Percentiles rank a stretch among this genome's conserved stretches.
These are phyloP conservation scores for Phyllosticta citriasiana DNA, from an alignment of 2,329 filamentous ascomycete genomes.

Conservation along the genomic window DNA sequence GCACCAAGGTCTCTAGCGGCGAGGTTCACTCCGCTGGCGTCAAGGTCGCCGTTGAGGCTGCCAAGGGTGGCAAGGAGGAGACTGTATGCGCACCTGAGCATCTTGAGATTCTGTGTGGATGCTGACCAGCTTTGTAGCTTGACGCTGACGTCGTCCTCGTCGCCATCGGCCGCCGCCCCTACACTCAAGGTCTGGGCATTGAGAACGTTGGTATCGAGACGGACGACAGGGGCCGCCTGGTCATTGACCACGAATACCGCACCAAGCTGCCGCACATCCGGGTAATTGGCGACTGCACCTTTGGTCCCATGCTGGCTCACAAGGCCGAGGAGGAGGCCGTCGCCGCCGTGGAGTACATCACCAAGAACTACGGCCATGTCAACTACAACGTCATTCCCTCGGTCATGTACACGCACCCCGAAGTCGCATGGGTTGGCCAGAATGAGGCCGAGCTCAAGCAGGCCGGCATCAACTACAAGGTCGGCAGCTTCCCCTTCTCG, in stretches of 20 bases:
- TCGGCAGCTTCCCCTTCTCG: constrained; percentile 92
- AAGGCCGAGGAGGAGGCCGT: constrained; percentile 98
- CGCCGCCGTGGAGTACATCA: constrained; percentile 91
- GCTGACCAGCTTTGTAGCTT: constrained; percentile 45
- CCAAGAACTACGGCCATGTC: constrained; percentile 95
- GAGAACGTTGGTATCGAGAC: constrained; percentile 89
- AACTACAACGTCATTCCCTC: constrained; percentile 97
- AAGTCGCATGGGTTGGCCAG: constrained; percentile 97
- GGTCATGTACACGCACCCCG: constrained; percentile 99
- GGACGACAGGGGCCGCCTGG: constrained; percentile 86
- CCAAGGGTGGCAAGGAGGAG: constrained; percentile 94
- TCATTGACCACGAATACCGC: constrained; percentile 98
- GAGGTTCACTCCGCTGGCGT: constrained; percentile 70
- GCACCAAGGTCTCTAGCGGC: constrained; percentile 86
- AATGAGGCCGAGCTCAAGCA: constrained; percentile 94
- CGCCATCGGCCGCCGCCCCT: constrained; percentile 90
- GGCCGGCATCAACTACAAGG: constrained; percentile 79
- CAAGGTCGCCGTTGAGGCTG: constrained; percentile 76
- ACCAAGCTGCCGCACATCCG: constrained; percentile 97
- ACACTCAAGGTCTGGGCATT: constrained; percentile 81
- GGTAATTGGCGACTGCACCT: constrained; percentile 90
- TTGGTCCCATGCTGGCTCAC: constrained; percentile 97
- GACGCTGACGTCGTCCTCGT: constrained; percentile 94
- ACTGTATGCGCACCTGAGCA: constrained; percentile 50
- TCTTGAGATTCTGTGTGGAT: not conserved